Evolutionary conservation across 352 stramenopile genomes (phyloP).

Genomic region (Globisporangium lucens): DNA sequence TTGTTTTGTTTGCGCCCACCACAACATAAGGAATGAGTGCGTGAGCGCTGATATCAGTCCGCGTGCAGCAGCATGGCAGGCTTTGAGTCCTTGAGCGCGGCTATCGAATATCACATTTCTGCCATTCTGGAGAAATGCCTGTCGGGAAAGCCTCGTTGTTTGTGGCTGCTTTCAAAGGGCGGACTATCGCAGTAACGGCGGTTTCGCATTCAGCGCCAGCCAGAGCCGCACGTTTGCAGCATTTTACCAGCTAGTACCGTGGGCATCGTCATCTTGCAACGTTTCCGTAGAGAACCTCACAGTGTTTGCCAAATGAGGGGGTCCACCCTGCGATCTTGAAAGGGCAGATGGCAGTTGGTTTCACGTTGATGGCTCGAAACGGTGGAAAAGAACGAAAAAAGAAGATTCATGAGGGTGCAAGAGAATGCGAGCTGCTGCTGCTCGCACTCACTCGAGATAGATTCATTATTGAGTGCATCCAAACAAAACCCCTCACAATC

Average conservation of each 20-base stretch:
- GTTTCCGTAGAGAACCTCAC: no score
- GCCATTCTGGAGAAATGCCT: background rate
- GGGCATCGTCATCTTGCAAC: background rate
- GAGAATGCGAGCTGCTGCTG: no score
- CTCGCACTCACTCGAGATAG: no score
- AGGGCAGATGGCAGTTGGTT: background rate
- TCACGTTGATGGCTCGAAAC: background rate
- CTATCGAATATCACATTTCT: background rate
- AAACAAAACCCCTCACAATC: no score
- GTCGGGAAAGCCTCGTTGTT: background rate
- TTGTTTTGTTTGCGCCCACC: background rate
- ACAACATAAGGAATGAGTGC: background rate
- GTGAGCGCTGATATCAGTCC: background rate
- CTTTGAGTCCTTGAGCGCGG: no score
- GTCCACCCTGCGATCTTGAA: slow-evolving; percentile 4
- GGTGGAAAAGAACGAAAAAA: background rate
- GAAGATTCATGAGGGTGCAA: background rate
- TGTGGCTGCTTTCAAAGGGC: slow-evolving; percentile 9
- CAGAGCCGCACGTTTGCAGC: slow-evolving; percentile 3
- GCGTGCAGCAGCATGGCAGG: background rate
- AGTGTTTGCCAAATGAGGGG: background rate
- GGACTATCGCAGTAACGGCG: background rate
- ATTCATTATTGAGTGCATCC: no score
- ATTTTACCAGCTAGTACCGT: slow-evolving; percentile 10
- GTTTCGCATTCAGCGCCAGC: background rate